Percentiles rank a stretch among this genome's conserved stretches.
Conservation (phyloP, 2,329 filamentous ascomycete species). For the Metarhizium humberi region DNA sequence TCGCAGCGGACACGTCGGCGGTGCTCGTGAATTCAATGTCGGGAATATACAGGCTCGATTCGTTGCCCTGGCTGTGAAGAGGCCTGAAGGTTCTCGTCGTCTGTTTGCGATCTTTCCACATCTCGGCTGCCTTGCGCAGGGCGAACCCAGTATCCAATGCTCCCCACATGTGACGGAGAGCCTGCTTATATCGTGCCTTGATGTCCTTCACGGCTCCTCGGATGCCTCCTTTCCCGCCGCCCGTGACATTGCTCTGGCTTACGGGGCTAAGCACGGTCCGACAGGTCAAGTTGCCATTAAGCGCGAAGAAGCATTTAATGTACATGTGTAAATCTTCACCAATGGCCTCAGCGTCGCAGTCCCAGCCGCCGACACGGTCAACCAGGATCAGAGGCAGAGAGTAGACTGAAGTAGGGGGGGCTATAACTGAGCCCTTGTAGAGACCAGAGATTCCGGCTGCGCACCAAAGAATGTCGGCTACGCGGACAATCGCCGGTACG, state of each 20-base stretch:
- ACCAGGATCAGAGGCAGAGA: constrained; percentile 58
- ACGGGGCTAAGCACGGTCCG: constrained; percentile 58
- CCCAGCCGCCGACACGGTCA: constrained; percentile 64
- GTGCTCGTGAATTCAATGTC: constrained; percentile 31
- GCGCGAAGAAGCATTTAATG: constrained; percentile 67
- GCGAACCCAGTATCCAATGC: constrained; percentile 60
- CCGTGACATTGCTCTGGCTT: constrained; percentile 64
- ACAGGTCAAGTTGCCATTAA: constrained; percentile 58
- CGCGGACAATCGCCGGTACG: constrained; percentile 58
- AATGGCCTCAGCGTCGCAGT: constrained; percentile 60
- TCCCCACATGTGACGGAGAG: constrained; percentile 68
- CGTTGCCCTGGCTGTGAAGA: constrained; percentile 40
- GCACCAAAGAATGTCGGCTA: constrained; percentile 64
- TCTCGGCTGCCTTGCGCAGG: constrained; percentile 45
- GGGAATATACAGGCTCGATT: constrained; percentile 37
- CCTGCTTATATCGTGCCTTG: constrained; percentile 60
- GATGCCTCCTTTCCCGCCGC: constrained; percentile 44
- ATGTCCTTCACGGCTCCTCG: constrained; percentile 48
- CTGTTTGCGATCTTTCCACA: constrained; percentile 48
- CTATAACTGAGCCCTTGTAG: constrained; percentile 52
- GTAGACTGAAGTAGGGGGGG: constrained; percentile 66
- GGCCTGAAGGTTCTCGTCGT: constrained; percentile 46
- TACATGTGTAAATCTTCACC: constrained; percentile 73
- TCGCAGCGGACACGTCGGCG: constrained; percentile 32
- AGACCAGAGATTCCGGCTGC: constrained; percentile 62